Evolutionary conservation across 805 yeast species (phyloP).

Genomic region (Schwanniomyces occidentalis): DNA sequence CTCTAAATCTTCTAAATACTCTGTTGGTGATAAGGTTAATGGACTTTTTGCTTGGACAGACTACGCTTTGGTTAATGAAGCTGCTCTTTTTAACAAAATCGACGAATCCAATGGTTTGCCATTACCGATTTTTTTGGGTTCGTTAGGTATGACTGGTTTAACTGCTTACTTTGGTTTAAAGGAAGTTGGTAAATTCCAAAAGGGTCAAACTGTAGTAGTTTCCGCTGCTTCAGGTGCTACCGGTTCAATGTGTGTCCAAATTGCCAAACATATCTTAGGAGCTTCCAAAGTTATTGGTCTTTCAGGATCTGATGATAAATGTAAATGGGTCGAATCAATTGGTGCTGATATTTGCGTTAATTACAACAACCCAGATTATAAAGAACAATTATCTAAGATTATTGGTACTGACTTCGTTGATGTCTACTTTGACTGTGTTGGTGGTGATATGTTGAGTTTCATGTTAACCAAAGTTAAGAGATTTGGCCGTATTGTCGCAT

Average conservation of each 20-base stretch:
- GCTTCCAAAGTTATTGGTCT: slow-evolving; percentile 60
- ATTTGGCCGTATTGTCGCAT: slow-evolving; percentile 51
- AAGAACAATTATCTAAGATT: slow-evolving; percentile 23
- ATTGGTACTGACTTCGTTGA: slow-evolving; percentile 52
- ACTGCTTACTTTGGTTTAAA: slow-evolving; percentile 61
- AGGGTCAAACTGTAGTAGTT: slow-evolving; percentile 49
- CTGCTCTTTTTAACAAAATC: slow-evolving; percentile 26
- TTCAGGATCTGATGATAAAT: slow-evolving; percentile 60
- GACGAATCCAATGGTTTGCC: slow-evolving; percentile 29
- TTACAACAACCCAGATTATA: slow-evolving; percentile 33
- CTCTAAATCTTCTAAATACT: slow-evolving; percentile 41
- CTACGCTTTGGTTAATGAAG: slow-evolving; percentile 36
- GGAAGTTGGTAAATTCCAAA: slow-evolving; percentile 47
- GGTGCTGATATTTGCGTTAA: slow-evolving; percentile 57
- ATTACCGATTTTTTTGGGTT: slow-evolving; percentile 45
- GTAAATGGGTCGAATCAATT: slow-evolving; percentile 51
- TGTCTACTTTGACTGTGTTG: slow-evolving; percentile 62
- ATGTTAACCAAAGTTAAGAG: slow-evolving; percentile 40
- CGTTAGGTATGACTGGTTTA: slow-evolving; percentile 57
- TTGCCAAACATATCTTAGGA: slow-evolving; percentile 52
- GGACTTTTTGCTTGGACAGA: slow-evolving; percentile 50
- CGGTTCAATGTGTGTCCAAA: slow-evolving; percentile 59
- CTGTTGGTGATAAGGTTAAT: slow-evolving; percentile 45
- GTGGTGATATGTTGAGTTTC: slow-evolving; percentile 55
- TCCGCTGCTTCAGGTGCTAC: slow-evolving; percentile 78